A percentile compares a stretch with the other conserved stretches of the same genome.
Conservation (phyloP, 2,329 filamentous ascomycete genomes). For the Aspergillus transmontanensis region DNA sequence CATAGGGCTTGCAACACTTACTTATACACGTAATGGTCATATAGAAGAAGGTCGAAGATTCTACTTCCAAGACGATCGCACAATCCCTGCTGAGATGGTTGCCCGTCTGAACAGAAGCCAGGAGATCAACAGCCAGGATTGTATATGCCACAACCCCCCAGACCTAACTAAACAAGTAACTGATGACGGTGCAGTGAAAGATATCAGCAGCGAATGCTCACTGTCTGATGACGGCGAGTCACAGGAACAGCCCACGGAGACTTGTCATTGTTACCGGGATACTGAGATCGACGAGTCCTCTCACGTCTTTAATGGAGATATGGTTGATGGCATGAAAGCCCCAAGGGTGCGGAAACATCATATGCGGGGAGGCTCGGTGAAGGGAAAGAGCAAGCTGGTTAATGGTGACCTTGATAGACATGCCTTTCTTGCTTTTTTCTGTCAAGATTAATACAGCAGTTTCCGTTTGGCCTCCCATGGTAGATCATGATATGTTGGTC, state of each 20-base stretch:
- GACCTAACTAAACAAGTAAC: not conserved
- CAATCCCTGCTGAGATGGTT: not conserved
- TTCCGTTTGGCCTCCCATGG: not conserved
- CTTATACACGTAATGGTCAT: not conserved
- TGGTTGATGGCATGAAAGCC: not conserved
- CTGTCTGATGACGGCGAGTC: not conserved
- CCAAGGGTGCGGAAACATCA: not conserved
- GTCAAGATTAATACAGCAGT: not conserved
- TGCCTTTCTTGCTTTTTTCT: not conserved
- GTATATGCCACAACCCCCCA: not conserved
- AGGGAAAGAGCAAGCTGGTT: not conserved
- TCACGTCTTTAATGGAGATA: not conserved
- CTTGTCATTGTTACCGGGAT: not conserved
- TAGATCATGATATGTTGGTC: not conserved
- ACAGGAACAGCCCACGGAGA: not conserved
- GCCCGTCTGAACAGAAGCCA: rapidly evolving
- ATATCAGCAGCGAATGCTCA: not conserved
- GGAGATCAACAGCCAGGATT: not conserved
- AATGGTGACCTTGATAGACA: not conserved
- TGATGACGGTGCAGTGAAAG: not conserved
- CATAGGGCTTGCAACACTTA: not conserved
- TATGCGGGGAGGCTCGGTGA: not conserved
- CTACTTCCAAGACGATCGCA: not conserved
- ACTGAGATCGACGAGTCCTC: not conserved
- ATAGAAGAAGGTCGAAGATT: not conserved